phyloP scores from a whole-genome alignment of 2,329 filamentous ascomycete species.

The Hypoxylon sp. region DNA sequence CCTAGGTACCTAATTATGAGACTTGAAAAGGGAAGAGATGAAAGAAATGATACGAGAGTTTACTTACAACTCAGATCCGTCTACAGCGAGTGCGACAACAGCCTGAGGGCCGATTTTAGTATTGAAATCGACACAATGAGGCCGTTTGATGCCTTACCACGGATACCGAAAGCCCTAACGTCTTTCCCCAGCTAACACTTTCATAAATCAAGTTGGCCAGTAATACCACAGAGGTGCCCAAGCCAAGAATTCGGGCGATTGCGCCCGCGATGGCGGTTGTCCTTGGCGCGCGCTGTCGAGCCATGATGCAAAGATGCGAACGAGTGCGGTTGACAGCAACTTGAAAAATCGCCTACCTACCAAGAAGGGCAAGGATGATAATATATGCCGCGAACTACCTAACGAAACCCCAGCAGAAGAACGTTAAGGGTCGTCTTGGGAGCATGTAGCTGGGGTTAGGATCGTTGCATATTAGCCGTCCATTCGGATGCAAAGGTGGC shows the following conservation, averaged over 20 bases:
- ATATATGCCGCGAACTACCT: slow-evolving; percentile 10
- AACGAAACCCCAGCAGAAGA: slow-evolving; percentile 8
- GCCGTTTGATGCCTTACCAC: slow-evolving; percentile 28
- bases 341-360: slow-evolving; percentile 4
- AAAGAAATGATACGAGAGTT: background rate
- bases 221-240: slow-evolving; percentile 34
- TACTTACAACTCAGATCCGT: slow-evolving; percentile 33
- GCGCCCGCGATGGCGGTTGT: slow-evolving; percentile 24
- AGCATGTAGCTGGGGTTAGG: slow-evolving; percentile 33
- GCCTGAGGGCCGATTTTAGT: slow-evolving; percentile 20
- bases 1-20: background rate
- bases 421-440: slow-evolving; percentile 13
- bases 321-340: slow-evolving; percentile 1
- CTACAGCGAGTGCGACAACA: slow-evolving; percentile 29
- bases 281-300: slow-evolving; percentile 31
- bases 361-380: slow-evolving; percentile 18
- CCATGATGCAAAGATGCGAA: slow-evolving; percentile 15
- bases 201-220: slow-evolving; percentile 37
- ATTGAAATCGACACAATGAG: background rate
- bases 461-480: slow-evolving; percentile 36
- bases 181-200: slow-evolving; percentile 37
- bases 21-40: background rate
- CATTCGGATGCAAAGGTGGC: slow-evolving; percentile 32
- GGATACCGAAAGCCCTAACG: slow-evolving; percentile 29
- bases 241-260: slow-evolving; percentile 32